These are phyloP conservation scores for Eucalyptus caleyi DNA, from an alignment of 345 rosid species.

Conservation along the genomic window DNA sequence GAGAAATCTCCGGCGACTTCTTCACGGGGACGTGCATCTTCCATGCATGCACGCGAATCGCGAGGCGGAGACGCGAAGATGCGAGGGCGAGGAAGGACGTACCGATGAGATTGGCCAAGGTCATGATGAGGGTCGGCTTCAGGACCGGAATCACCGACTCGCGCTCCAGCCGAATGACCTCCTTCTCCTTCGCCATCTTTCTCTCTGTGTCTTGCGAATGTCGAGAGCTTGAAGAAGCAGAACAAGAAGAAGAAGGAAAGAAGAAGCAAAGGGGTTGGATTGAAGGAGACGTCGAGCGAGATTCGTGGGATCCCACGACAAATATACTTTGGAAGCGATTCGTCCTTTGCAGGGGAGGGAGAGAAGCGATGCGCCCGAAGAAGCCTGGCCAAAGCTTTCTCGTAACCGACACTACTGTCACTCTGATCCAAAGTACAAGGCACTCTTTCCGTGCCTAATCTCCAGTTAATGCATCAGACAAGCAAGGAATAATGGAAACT, in stretches of 20 bases:
- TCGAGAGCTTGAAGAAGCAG: neutral
- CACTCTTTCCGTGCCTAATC: neutral
- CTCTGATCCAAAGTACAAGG: neutral
- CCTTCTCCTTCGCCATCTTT: slow-evolving; percentile 19
- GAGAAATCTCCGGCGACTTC: neutral
- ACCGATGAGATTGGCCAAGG: slow-evolving; percentile 90
- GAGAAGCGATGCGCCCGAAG: neutral
- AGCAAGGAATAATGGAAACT: neutral
- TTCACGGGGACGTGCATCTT: neutral
- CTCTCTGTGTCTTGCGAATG: neutral
- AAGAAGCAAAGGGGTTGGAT: neutral
- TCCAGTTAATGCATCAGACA: neutral
- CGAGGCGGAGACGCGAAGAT: neutral
- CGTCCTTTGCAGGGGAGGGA: neutral
- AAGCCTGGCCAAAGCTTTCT: neutral
- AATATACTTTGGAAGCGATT: neutral
- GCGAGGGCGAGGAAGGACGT: neutral
- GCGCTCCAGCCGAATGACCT: slow-evolving; percentile 70
- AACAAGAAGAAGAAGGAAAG: neutral
- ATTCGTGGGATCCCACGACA: neutral
- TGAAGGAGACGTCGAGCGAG: neutral
- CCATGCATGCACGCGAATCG: neutral
- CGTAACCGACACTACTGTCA: neutral
- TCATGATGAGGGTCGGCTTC: slow-evolving; percentile 86
- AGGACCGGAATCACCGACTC: slow-evolving; percentile 90